Evolutionary conservation across 129 eudicot species (phyloP), one percentile per base, ranked within the genome.

Genomic region (Artemisia annua): DNA sequence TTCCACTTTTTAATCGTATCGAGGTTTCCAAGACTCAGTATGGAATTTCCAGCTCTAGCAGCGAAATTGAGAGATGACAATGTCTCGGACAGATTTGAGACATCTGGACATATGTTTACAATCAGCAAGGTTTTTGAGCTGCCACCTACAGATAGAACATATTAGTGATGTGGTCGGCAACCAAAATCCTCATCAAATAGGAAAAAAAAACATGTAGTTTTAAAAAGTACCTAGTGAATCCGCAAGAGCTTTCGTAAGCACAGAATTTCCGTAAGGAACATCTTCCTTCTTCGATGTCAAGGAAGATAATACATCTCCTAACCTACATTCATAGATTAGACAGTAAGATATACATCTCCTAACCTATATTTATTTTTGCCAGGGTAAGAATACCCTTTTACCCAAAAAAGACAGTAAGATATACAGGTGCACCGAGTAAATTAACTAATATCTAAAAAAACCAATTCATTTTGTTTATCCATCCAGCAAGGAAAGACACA

Each of bases 1-100:
- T 79, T 94, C 97, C 97, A 94, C 79, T 90, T 94, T 85, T 87
- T 88, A 43, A 94, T 94, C 55, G 99, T 94, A 81, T 94, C 99
- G 53, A 91, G 85, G 71, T 88, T 94, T 50, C 99, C 99, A 71
- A 94, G 97, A 80, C 99, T 90, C 75, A 90, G 76, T 60, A 78
- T 64, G 20, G 91, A 82, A 84, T 87, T 90, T 68, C 97, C 84
- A 16, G 97, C 97, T 86, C 99, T 84, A 63, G 99, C 83, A 85
- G 97, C 77, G 76, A 87, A 94, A 78, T 82, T 90, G 67, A 94
- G 96, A 71, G 97, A 90, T 80, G 99, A 90, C 17, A 94, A 78
- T 66, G 96, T 90, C 81, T 94, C 91, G 9, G 91, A 78, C 72
- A 88, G 70, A 85, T 84, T 88, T 63, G 89, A 82, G 69, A 63